Evolutionary conservation across 2,329 filamentous ascomycete genomes (phyloP).

Genomic region (Diaporthe sp.): DNA sequence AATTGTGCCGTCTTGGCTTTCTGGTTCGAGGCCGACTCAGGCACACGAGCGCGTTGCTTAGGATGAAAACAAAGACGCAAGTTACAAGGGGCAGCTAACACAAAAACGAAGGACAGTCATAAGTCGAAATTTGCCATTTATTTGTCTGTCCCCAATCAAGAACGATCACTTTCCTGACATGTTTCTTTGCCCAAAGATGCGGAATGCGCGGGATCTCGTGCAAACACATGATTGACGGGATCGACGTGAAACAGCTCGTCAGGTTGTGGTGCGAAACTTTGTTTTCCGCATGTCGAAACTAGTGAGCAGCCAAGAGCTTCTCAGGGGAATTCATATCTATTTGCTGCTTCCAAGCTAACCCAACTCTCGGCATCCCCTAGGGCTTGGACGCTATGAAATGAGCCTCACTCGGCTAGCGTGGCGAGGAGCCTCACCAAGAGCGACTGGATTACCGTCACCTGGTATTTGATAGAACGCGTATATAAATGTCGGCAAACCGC

Average conservation of each 20-base stretch:
- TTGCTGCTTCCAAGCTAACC: constrained; percentile 17
- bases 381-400: neutral
- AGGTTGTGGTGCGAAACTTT: constrained; percentile 20
- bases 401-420: constrained; percentile 3
- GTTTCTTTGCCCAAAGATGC: neutral
- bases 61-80: neutral
- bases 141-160: neutral
- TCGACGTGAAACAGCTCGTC: constrained; percentile 16
- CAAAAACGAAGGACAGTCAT: too few species aligned
- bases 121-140: neutral
- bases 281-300: constrained; percentile 8
- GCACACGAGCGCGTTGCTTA: neutral
- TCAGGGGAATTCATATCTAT: constrained; percentile 1
- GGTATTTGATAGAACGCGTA: neutral
- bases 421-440: neutral
- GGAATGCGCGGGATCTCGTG: neutral
- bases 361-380: constrained; percentile 1
- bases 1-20: constrained; percentile 17
- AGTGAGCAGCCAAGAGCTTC: neutral
- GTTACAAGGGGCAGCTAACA: neutral
- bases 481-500: neutral
- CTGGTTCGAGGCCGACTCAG: neutral
- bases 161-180: neutral
- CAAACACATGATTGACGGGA: neutral
- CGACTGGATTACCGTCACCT: neutral